These are phyloP conservation scores for Gyrodon lividus DNA, from an alignment of 768 basidiomycete species.

Conservation along the genomic window DNA sequence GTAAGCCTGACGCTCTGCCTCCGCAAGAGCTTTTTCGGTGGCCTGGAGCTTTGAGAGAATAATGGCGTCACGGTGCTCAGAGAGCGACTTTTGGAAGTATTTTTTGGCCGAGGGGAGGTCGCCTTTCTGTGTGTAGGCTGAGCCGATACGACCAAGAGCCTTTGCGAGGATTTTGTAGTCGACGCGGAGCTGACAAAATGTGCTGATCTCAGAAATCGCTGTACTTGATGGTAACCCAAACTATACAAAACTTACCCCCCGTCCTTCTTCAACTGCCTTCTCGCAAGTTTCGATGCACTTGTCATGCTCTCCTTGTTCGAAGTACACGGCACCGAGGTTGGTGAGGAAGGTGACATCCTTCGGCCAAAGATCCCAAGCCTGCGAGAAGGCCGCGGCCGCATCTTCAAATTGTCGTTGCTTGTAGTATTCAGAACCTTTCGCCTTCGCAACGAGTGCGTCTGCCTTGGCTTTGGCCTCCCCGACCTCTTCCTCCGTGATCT, in stretches of 20 bases:
- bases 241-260: slow-evolving; percentile 48
- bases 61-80: slow-evolving; percentile 95
- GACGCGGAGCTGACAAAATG: slow-evolving; percentile 61
- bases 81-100: slow-evolving; percentile 89
- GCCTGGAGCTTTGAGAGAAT: slow-evolving; percentile 88
- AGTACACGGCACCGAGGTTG: slow-evolving; percentile 88
- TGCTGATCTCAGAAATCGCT: background rate
- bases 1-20: slow-evolving; percentile 79
- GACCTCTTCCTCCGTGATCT: slow-evolving; percentile 63
- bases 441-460: slow-evolving; percentile 78
- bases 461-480: slow-evolving; percentile 75
- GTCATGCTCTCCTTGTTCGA: slow-evolving; percentile 91
- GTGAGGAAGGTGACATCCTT: slow-evolving; percentile 94
- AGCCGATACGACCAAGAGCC: slow-evolving; percentile 87
- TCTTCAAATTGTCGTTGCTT: slow-evolving; percentile 81
- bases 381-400: slow-evolving; percentile 72
- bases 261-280: slow-evolving; percentile 95
- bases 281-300: slow-evolving; percentile 89
- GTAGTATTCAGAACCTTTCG: slow-evolving; percentile 76
- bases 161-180: slow-evolving; percentile 97
- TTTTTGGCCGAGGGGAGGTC: slow-evolving; percentile 81
- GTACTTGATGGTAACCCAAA: background rate
- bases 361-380: slow-evolving; percentile 92
- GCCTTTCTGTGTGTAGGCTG: slow-evolving; percentile 77
- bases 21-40: slow-evolving; percentile 73